phyloP scores from a whole-genome alignment of 352 stramenopile genomes.

The Phytophthora europaea region DNA sequence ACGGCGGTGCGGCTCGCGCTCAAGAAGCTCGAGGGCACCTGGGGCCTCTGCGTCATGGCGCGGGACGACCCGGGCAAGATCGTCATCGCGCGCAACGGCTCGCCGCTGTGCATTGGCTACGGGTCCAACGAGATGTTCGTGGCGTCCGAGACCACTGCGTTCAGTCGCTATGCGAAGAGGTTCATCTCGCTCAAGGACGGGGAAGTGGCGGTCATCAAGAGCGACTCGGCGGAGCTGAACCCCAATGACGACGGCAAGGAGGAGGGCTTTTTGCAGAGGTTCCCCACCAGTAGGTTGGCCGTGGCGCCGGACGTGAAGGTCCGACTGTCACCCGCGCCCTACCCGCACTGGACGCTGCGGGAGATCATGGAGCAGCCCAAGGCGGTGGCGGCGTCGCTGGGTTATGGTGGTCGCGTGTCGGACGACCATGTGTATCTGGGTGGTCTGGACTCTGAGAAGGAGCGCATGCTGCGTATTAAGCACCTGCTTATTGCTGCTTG shows the following conservation, averaged over 20 bases:
- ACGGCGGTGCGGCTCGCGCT: conserved; percentile 93
- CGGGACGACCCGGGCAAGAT: conserved; percentile 96
- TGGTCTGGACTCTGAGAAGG: conserved; percentile 93
- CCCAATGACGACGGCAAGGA: conserved; percentile 79
- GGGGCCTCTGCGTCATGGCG: conserved; percentile 96
- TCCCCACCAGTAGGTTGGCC: conserved; percentile 91
- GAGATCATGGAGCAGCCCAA: conserved; percentile 98
- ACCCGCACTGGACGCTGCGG: conserved; percentile 97
- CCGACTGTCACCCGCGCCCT: conserved; percentile 93
- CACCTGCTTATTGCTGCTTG: conserved; percentile 96
- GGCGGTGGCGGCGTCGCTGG: conserved; percentile 94
- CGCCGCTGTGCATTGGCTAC: conserved; percentile 93
- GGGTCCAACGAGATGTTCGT: conserved; percentile 96
- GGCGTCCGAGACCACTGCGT: conserved; percentile 96
- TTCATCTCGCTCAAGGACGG: conserved; percentile 98
- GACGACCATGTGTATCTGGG: conserved; percentile 95
- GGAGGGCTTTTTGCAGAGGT: conserved; percentile 83
- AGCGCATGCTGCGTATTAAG: conserved; percentile 93
- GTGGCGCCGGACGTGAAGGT: conserved; percentile 96
- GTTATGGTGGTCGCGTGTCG: conserved; percentile 95
- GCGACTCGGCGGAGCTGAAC: conserved; percentile 95
- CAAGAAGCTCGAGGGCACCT: conserved; percentile 95
- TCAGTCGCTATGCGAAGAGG: conserved; percentile 97
- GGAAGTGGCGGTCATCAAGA: conserved; percentile 96
- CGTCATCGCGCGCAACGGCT: conserved; percentile 98